These are phyloP conservation scores for Rhizopus delemar DNA, from an alignment of 371 early-diverging fungal genomes.

Conservation along the genomic window DNA sequence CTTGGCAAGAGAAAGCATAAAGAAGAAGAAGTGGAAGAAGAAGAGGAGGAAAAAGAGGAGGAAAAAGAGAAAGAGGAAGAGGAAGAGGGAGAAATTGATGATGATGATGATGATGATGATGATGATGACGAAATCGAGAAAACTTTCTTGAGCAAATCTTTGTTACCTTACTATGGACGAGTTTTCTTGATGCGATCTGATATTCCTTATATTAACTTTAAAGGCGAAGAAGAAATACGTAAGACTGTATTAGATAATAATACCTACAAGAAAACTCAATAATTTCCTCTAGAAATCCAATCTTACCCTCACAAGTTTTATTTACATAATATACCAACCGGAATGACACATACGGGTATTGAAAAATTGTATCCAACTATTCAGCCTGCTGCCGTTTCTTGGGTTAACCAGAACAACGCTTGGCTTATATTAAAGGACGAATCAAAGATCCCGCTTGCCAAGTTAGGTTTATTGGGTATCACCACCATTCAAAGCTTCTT, in stretches of 20 bases:
- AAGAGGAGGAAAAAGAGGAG: not conserved
- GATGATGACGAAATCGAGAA: constrained; percentile 19
- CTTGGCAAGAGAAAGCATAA: constrained; percentile 14
- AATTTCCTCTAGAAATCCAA: constrained; percentile 19
- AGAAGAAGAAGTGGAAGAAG: constrained; percentile 1
- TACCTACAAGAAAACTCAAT: not conserved
- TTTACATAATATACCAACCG: constrained; percentile 48
- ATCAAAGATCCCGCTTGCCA: constrained; percentile 27
- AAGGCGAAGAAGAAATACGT: constrained; percentile 33
- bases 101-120: constrained; percentile 15
- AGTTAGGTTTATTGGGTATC: constrained; percentile 32
- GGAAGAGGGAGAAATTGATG: not conserved
- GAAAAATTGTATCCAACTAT: constrained; percentile 46
- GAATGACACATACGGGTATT: constrained; percentile 36
- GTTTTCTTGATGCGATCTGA: constrained; percentile 53
- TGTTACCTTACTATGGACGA: constrained; percentile 45
- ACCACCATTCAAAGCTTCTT: constrained; percentile 28
- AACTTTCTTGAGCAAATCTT: constrained; percentile 22
- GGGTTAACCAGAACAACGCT: constrained; percentile 45
- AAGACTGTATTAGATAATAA: constrained; percentile 12
- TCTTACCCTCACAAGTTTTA: constrained; percentile 40
- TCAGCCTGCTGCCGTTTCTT: constrained; percentile 41
- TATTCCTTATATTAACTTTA: constrained; percentile 49
- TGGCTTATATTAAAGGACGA: constrained; percentile 50
- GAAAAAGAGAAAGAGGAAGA: constrained; percentile 11